phyloP scores from a whole-genome alignment of 2,329 filamentous ascomycete species.

The Aspergillus fijiensis region DNA sequence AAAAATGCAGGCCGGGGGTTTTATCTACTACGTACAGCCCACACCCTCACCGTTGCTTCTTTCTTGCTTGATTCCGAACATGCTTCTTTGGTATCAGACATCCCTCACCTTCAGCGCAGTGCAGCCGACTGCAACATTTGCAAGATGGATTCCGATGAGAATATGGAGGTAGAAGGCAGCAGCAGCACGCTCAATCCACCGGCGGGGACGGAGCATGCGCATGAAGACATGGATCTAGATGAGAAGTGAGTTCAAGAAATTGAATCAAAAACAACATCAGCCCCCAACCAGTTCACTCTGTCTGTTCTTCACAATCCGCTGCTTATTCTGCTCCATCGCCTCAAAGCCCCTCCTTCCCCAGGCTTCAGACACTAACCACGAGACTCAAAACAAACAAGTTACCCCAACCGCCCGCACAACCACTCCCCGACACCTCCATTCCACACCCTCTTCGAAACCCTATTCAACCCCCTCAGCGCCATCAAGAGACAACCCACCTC shows the following conservation, averaged over 20 bases:
- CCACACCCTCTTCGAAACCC: conserved; percentile 68
- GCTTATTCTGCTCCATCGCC: too few relatives aligned
- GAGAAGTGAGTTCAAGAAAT: conserved; percentile 26
- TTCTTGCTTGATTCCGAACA: too few relatives aligned
- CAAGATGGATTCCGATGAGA: conserved; percentile 32
- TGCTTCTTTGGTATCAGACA: background rate
- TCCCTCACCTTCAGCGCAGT: background rate
- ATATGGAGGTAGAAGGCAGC: conserved; percentile 12
- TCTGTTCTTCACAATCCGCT: too few relatives aligned
- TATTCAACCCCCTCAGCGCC: conserved; percentile 80
- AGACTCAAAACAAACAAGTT: conserved; percentile 50
- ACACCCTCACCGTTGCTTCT: too few relatives aligned
- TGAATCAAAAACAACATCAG: too few relatives aligned
- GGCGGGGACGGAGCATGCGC: conserved; percentile 10
- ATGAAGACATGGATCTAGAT: conserved; percentile 28
- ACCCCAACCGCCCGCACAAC: conserved; percentile 80
- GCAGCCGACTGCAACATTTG: background rate
- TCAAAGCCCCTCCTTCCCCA: too few relatives aligned
- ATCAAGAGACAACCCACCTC: conserved; percentile 67
- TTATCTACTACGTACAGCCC: background rate
- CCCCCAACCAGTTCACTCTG: too few relatives aligned
- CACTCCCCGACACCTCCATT: conserved; percentile 77
- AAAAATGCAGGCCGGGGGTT: conserved; percentile 16
- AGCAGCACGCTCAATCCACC: conserved; percentile 5
- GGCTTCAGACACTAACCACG: background rate